Conservation (phyloP, 495 filamentous ascomycete species). For the Trichoderma parareesei region DNA sequence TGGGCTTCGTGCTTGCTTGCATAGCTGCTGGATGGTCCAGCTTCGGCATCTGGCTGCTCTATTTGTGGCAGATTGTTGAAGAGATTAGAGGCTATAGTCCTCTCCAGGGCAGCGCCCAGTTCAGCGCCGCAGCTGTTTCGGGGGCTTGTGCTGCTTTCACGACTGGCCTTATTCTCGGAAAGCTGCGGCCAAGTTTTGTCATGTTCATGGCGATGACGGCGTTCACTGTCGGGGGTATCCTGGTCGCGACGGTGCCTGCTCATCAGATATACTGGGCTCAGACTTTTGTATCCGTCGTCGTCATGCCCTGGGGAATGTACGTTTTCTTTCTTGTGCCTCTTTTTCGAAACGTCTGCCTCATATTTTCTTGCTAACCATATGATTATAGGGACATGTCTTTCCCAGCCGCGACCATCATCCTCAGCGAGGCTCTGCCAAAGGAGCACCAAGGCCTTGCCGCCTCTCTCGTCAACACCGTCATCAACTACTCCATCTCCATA, state of each 20-base stretch:
- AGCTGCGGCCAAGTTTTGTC: conserved; percentile 31
- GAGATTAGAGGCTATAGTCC: conserved; percentile 37
- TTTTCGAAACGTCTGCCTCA: not conserved
- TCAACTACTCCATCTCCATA: conserved; percentile 37
- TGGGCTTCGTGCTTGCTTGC: conserved; percentile 46
- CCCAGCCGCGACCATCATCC: conserved; percentile 43
- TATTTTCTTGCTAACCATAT: not conserved
- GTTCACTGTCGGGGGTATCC: conserved; percentile 36
- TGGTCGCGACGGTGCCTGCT: conserved; percentile 40
- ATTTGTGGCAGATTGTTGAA: conserved; percentile 45
- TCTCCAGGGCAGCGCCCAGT: conserved; percentile 39
- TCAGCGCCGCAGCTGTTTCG: conserved; percentile 30
- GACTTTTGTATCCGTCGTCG: conserved; percentile 45
- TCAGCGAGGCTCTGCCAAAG: conserved; percentile 46
- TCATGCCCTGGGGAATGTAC: conserved; percentile 54
- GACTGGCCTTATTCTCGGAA: conserved; percentile 36
- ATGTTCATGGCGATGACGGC: conserved; percentile 43
- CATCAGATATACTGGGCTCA: conserved; percentile 52
- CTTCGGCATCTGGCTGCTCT: conserved; percentile 55
- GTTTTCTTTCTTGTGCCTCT: not conserved
- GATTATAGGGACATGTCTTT: conserved; percentile 22
- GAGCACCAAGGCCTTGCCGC: conserved; percentile 54
- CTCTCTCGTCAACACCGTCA: conserved; percentile 34
- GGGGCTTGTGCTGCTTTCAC: conserved; percentile 39
- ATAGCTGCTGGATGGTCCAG: conserved; percentile 50